Base-by-base conservation (phyloP, 225 moss, liverwort and hornwort species). In the Thuidium tamariscinum region DNA sequence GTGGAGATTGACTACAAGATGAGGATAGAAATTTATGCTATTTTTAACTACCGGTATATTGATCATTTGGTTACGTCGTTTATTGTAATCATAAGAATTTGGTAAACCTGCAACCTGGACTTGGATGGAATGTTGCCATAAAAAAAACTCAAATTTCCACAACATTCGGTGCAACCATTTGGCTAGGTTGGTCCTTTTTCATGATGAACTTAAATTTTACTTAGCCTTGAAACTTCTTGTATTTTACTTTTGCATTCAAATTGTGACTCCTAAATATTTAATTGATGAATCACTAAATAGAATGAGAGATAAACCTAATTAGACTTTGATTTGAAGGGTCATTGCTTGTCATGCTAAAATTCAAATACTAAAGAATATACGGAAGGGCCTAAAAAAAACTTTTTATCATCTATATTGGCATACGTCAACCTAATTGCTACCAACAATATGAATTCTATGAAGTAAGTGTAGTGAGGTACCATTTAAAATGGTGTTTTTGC, bases 371-470 rank as follows among this genome's bases (percentile, higher is more conserved):
- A 0, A 25, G 13, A 41, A 13, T 2, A 23, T 69, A 7, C 25
- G 2, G 2, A 41, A 0, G 25, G 25, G 7, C 4, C 2, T 4
- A 6, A 11, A 11, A 7, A 46, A 46, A 46, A 25, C 2, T 44
- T 16, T 1, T 44, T 27, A 27, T 71, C 8, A 16, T 27, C 10
- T 9, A 46, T 0, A 0, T 44, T 27, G 16, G 16, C 5, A 42
- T 27, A 1, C 1, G 0, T 29, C 29, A 44, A 16, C 3, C 2
- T 16, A 0, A 1, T 71, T 46, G 29, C 44, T 17, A 46, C 11
- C 10, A 18, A 17, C 1, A 48, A 19, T 73, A 2, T 0, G 0
- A 0, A 73, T 48, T 6, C 2, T 19, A 19, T 20, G 3, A 19
- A 1, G 32, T 73, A 46, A 30, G 1, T n/a, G n/a, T n/a, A n/a